A percentile compares a stretch with the other conserved stretches of the same genome.
These are phyloP conservation scores for Cryphonectria naterciae DNA, from an alignment of 2,329 filamentous ascomycete genomes.

Conservation along the genomic window DNA sequence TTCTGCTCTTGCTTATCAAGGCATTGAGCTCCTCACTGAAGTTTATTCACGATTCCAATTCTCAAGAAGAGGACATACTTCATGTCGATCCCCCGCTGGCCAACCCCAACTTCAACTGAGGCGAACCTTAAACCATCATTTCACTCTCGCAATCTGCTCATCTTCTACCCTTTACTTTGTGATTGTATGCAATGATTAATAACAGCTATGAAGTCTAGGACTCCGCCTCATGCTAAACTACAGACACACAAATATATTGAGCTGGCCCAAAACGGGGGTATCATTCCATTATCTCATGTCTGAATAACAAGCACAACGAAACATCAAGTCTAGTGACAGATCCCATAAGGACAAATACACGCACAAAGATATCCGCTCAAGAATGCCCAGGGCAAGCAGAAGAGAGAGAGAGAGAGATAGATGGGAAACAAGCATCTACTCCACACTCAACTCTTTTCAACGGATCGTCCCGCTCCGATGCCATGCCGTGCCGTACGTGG, in stretches of 20 bases:
- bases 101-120: no score
- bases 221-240: not conserved
- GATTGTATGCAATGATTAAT: no score
- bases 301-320: not conserved
- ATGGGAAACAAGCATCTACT: not conserved
- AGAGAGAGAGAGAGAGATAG: not conserved
- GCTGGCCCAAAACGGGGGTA: conserved; percentile 10
- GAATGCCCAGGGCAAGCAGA: not conserved
- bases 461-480: not conserved
- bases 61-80: no score
- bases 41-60: no score
- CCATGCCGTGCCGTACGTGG: not conserved
- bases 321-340: not conserved
- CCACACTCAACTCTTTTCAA: not conserved
- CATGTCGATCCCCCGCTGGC: no score
- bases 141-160: no score
- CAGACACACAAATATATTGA: not conserved
- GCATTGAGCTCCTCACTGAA: no score
- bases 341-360: not conserved
- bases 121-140: no score
- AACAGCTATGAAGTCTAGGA: no score
- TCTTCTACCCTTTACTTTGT: no score
- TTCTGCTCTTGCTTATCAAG: no score
- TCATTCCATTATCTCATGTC: conserved; percentile 9
- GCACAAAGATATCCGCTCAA: not conserved